Conservation (phyloP, 768 basidiomycete species). For the Termitomyces sp. region DNA sequence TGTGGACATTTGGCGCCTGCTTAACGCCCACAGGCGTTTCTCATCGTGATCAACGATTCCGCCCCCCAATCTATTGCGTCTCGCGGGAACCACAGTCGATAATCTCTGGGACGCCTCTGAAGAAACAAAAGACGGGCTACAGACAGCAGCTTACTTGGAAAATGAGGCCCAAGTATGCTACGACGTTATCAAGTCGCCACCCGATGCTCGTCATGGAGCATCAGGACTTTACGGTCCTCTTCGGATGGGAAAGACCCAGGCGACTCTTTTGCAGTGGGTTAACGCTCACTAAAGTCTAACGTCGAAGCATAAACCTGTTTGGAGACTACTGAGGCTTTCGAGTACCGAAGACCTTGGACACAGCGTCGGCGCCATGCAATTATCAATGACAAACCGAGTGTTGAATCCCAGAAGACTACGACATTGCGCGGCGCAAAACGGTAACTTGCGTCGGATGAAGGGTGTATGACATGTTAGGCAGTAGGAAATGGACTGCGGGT, state of each 20-base stretch:
- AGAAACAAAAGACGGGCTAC: slow-evolving; percentile 62
- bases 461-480: too few relatives aligned
- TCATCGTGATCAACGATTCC: too few relatives aligned
- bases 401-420: too few relatives aligned
- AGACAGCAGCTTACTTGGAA: slow-evolving; percentile 40
- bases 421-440: too few relatives aligned
- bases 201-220: slow-evolving; percentile 75
- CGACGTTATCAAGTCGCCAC: slow-evolving; percentile 49
- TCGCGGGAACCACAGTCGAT: slow-evolving; percentile 18
- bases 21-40: too few relatives aligned
- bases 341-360: too few relatives aligned
- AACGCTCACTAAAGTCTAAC: background rate
- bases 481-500: too few relatives aligned
- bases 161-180: slow-evolving; percentile 43
- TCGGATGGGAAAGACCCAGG: slow-evolving; percentile 65
- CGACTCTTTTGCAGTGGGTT: slow-evolving; percentile 41
- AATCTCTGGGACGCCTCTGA: slow-evolving; percentile 51
- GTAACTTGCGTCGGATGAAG: too few relatives aligned
- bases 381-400: background rate
- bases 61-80: too few relatives aligned
- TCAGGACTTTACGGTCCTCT: slow-evolving; percentile 58
- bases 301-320: background rate
- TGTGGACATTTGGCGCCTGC: too few relatives aligned
- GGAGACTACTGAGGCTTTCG: background rate
- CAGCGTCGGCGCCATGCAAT: too few relatives aligned